Conservation (phyloP, 2,329 filamentous ascomycete genomes). For the Graphiopsis chlorocephala region DNA sequence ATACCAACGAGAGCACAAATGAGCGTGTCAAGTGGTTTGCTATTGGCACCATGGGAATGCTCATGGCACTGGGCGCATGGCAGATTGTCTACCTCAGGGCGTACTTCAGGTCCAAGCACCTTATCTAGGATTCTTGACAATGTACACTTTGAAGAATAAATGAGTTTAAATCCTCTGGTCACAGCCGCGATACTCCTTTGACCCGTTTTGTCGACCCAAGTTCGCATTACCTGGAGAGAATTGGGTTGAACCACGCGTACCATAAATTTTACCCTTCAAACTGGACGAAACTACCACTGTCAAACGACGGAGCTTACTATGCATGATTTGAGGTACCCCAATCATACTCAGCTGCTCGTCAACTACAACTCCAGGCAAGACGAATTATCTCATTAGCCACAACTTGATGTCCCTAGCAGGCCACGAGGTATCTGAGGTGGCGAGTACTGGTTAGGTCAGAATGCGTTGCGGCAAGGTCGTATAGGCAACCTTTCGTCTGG, state of each 20-base stretch:
- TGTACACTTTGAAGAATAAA: background rate
- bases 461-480: too few relatives aligned
- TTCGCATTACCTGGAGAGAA: background rate
- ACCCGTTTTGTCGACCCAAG: background rate
- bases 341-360: background rate
- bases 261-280: background rate
- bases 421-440: too few relatives aligned
- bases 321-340: background rate
- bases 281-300: background rate
- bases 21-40: conserved; percentile 99
- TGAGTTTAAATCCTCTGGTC: background rate
- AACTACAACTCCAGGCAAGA: background rate
- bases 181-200: background rate
- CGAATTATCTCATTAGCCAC: background rate
- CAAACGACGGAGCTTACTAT: background rate
- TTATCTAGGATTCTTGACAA: conserved; percentile 40
- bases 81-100: conserved; percentile 96
- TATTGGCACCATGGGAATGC: conserved; percentile 84
- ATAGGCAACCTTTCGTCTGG: too few relatives aligned
- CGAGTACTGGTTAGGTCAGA: too few relatives aligned
- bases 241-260: too few relatives aligned
- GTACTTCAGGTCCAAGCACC: conserved; percentile 78
- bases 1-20: conserved; percentile 99
- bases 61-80: conserved; percentile 87
- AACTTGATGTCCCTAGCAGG: background rate